A percentile compares a stretch with the other conserved stretches of the same genome.
Conservation (phyloP, 1,284 basidiomycete genomes). For the Moniliophthora roreri region DNA sequence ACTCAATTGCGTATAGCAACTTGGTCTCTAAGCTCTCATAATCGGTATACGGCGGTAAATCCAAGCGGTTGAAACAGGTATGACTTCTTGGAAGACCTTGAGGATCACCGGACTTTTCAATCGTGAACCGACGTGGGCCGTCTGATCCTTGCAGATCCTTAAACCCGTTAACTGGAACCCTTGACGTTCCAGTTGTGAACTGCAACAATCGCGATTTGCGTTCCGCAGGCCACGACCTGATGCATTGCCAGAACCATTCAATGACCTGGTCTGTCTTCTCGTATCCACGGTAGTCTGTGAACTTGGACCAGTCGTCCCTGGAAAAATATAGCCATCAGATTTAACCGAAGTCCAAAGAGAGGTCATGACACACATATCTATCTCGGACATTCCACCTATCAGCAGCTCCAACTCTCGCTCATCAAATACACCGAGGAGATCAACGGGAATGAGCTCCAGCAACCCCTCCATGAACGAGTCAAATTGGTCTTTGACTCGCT, state of each 20-base stretch:
- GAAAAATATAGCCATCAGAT: slow-evolving; percentile 9
- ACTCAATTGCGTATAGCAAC: slow-evolving; percentile 89
- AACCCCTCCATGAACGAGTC: slow-evolving; percentile 96
- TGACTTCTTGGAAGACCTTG: slow-evolving; percentile 86
- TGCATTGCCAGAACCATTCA: slow-evolving; percentile 99
- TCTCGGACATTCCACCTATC: slow-evolving; percentile 99
- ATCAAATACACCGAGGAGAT: slow-evolving; percentile 96
- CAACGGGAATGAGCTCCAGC: slow-evolving; percentile 92
- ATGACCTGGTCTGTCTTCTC: slow-evolving; percentile 93
- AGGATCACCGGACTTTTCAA: slow-evolving; percentile 95
- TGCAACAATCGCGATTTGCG: slow-evolving; percentile 93
- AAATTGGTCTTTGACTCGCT: slow-evolving; percentile 94
- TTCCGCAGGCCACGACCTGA: slow-evolving; percentile 94
- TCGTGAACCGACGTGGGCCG: slow-evolving; percentile 92
- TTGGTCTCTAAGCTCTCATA: slow-evolving; percentile 90
- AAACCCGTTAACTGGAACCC: slow-evolving; percentile 98
- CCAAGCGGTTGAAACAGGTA: slow-evolving; percentile 92
- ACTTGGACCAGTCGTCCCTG: slow-evolving; percentile 86
- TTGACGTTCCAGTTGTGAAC: slow-evolving; percentile 96
- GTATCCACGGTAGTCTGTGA: slow-evolving; percentile 83
- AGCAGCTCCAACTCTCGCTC: slow-evolving; percentile 95
- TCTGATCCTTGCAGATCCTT: slow-evolving; percentile 98
- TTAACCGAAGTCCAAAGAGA: neutral
- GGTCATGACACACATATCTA: slow-evolving; percentile 74
- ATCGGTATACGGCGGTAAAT: slow-evolving; percentile 90